Evolutionary conservation across 106 monocot genomes (phyloP).

Genomic region (Alisma plantagoaquatica): DNA sequence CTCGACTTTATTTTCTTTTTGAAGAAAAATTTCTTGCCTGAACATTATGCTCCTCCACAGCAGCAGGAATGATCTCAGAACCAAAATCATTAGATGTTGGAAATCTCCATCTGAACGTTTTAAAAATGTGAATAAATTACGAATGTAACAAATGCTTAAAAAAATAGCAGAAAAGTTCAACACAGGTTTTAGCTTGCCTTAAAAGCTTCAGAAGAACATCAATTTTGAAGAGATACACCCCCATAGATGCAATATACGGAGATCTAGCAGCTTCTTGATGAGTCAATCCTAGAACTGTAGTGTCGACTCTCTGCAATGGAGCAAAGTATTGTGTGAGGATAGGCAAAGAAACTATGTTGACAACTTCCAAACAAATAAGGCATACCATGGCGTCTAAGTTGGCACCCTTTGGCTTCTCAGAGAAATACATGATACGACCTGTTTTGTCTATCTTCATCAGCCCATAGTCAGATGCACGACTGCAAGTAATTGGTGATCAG

Average conservation of each 20-base stretch:
- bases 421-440: constrained; percentile 65
- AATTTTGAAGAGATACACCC: constrained; percentile 73
- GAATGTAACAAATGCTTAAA: not conserved
- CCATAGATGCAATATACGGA: constrained; percentile 94
- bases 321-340: no score
- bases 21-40: no score
- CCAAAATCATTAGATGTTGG: constrained; percentile 87
- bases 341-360: no score
- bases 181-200: constrained; percentile 20
- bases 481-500: no score
- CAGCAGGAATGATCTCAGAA: constrained; percentile 86
- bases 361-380: not conserved
- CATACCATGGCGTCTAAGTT: constrained; percentile 77
- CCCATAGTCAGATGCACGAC: constrained; percentile 90
- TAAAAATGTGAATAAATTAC: not conserved
- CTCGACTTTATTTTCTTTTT: no score
- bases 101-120: constrained; percentile 78
- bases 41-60: constrained; percentile 70
- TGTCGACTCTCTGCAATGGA: constrained; percentile 49
- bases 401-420: constrained; percentile 76
- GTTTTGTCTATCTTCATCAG: constrained; percentile 71
- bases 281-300: constrained; percentile 40
- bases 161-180: not conserved
- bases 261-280: constrained; percentile 36
- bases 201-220: constrained; percentile 77